phyloP scores from a whole-genome alignment of 345 rosid species.

The Cardamine occulta region DNA sequence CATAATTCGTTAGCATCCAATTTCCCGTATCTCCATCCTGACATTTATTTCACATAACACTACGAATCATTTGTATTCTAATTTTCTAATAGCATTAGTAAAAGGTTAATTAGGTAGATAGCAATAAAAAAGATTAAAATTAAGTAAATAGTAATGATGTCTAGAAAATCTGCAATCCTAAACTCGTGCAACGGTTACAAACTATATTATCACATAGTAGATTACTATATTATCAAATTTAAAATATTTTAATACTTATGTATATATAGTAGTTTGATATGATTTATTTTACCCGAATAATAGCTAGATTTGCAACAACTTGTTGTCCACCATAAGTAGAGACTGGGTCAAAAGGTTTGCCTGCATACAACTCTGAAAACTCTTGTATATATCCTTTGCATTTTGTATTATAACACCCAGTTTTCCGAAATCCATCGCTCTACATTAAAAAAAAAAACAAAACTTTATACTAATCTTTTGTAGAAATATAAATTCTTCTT shows the following conservation, averaged over 20 bases:
- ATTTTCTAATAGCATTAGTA: background rate
- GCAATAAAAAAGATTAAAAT: background rate
- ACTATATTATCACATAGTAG: background rate
- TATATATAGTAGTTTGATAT: background rate
- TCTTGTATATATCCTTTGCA: conserved; percentile 18
- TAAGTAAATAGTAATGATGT: background rate
- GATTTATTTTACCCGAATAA: background rate
- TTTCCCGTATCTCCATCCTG: background rate
- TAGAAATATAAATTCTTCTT: background rate
- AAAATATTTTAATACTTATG: background rate
- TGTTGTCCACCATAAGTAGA: conserved; percentile 15
- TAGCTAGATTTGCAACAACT: background rate
- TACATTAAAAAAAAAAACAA: background rate
- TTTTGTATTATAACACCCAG: conserved; percentile 3
- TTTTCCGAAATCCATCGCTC: conserved; percentile 10
- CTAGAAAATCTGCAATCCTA: too few relatives aligned
- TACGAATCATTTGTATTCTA: background rate
- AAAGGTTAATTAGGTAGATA: background rate
- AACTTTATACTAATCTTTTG: background rate
- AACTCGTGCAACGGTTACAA: too few relatives aligned
- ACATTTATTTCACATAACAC: background rate
- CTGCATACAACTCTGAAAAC: conserved; percentile 19
- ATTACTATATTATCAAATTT: background rate
- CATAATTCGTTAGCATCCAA: conserved; percentile 3
- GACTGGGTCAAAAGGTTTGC: background rate